Conservation (phyloP, 2,329 filamentous ascomycete species). For the Apiospora sp. region DNA sequence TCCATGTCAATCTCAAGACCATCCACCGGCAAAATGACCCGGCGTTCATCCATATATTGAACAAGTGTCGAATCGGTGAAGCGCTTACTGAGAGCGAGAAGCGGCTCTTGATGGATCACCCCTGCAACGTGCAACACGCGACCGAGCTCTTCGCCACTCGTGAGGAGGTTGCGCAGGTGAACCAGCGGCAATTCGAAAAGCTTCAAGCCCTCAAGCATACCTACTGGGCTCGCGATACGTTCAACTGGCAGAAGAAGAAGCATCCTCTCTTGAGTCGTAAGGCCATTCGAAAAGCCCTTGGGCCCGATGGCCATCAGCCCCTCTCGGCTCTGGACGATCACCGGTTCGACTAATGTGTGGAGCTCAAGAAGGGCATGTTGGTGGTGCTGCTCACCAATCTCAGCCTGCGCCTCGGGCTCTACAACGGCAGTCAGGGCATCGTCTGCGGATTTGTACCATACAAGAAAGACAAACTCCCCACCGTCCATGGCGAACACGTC, state of each 20-base stretch:
- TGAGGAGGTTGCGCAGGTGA: conserved; percentile 46
- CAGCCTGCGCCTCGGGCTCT: conserved; percentile 48
- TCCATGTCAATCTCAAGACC: conserved; percentile 58
- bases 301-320: conserved; percentile 37
- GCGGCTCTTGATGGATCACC: conserved; percentile 54
- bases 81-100: conserved; percentile 47
- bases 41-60: conserved; percentile 61
- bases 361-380: conserved; percentile 59
- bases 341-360: conserved; percentile 50
- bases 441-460: conserved; percentile 52
- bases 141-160: conserved; percentile 55
- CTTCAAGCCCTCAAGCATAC: conserved; percentile 40
- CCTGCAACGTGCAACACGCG: conserved; percentile 49
- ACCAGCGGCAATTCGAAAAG: conserved; percentile 43
- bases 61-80: conserved; percentile 60
- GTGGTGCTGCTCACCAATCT: conserved; percentile 62
- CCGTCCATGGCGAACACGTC: conserved; percentile 49
- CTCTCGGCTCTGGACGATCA: conserved; percentile 54
- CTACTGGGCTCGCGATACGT: conserved; percentile 50
- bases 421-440: conserved; percentile 57
- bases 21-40: conserved; percentile 66
- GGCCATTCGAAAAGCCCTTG: conserved; percentile 29
- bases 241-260: conserved; percentile 41
- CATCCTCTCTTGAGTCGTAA: not conserved
- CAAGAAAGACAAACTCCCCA: conserved; percentile 41